Conservation (phyloP, 139 green algal genomes). For the Coelastrella sp. region DNA sequence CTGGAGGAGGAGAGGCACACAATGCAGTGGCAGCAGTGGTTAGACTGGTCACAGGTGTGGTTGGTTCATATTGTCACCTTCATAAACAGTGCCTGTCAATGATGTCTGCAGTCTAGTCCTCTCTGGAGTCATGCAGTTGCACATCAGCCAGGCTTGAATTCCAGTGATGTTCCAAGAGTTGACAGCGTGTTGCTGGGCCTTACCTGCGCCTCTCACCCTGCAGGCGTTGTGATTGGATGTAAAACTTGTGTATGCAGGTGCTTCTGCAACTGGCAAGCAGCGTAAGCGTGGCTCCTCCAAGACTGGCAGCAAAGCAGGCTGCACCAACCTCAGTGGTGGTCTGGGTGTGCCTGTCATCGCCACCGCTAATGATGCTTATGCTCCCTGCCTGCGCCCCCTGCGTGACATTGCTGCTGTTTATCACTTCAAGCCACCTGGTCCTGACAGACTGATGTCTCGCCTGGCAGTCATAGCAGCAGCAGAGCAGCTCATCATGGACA, state of each 20-base stretch:
- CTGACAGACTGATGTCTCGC: constrained; percentile 63
- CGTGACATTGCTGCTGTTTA: constrained; percentile 83
- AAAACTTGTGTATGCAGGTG: too few species aligned
- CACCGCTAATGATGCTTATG: constrained; percentile 98
- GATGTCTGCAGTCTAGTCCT: too few species aligned
- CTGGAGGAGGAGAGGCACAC: constrained; percentile 80
- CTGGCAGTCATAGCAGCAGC: constrained; percentile 69
- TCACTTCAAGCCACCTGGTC: constrained; percentile 66
- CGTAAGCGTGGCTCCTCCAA: neutral
- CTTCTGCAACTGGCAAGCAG: neutral
- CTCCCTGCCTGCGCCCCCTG: constrained; percentile 88
- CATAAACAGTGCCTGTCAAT: too few species aligned
- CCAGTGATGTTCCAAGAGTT: too few species aligned
- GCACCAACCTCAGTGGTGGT: neutral
- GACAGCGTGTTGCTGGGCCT: too few species aligned
- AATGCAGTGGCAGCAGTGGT: constrained; percentile 86
- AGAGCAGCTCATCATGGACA: constrained; percentile 67
- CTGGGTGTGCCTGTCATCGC: constrained; percentile 92
- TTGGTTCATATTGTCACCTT: too few species aligned
- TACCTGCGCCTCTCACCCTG: too few species aligned
- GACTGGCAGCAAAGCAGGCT: neutral
- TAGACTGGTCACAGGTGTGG: constrained; percentile 73
- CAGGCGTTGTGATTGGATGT: too few species aligned
- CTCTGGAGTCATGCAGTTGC: too few species aligned
- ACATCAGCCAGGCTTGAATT: too few species aligned